Base-by-base conservation (phyloP, 164 flowering plant genomes). In the Sedum album region DNA sequence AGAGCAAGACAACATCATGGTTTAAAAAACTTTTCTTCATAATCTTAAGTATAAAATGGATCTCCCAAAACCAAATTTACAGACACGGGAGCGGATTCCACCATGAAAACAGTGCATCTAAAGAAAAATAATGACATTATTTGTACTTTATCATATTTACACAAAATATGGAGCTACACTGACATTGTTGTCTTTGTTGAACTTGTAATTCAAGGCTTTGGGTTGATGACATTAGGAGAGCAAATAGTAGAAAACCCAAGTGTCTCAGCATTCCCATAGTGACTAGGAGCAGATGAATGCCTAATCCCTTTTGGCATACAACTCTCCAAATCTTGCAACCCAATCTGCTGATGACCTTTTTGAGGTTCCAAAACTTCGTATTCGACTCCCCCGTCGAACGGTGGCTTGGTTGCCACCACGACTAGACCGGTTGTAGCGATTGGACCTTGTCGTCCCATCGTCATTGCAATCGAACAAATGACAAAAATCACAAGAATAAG, bases 281-380 rank as follows among this genome's bases (percentile, higher is more conserved):
- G 77, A 65, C 89, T 85, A 1, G 89, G 89, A 8, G 79, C 89
- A 5, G 89, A 85, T 0, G 75, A 70, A 31, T 25, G 80, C 5
- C 81, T 77, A 39, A 78, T 62, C 35, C 89, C 89, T 71, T 85
- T 85, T 0, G 89, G 89, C 79, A 82, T 18, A 70, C 89, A 83
- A 65, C 18, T 46, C 66, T 75, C 67, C 28, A 83, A 60, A 31
- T 61, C 76, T 5, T 23, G 60, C 60, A 55, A 25, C 60, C 30
- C 31, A 5, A 51, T 20, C 1, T 46, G 55, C 55, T n/a, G 23
- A n/a, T 20, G 55, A 49, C 6, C 9, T 14, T 39, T 39, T 8
- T 39, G 13, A 8, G 60, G 60, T 31, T 55, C 31, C 31, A 55
- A 25, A 55, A 26, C 15, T 31, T 55, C 60, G 25, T 55, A 55